phyloP scores from a whole-genome alignment of 495 filamentous ascomycete species.

The Darksidea phi region DNA sequence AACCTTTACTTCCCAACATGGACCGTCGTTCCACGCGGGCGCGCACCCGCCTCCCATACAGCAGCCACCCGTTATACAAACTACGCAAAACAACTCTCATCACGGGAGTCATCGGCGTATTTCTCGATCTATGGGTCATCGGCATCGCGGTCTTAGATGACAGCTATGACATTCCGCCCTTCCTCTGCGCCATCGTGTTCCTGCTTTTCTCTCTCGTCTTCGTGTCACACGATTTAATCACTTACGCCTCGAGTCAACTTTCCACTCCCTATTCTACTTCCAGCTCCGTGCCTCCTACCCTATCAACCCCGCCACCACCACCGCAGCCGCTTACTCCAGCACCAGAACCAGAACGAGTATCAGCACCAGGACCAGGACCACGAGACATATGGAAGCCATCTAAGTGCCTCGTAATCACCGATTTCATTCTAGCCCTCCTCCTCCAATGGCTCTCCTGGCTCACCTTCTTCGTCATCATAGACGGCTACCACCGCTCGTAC shows the following conservation, averaged over 20 bases:
- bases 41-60: slow-evolving; percentile 9
- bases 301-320: not conserved
- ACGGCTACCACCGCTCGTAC: not conserved
- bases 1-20: too few relatives aligned
- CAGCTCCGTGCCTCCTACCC: too few relatives aligned
- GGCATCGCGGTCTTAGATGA: not conserved
- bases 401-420: slow-evolving; percentile 8
- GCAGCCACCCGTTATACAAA: slow-evolving; percentile 21
- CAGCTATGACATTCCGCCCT: not conserved
- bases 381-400: slow-evolving; percentile 2
- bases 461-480: slow-evolving; percentile 7
- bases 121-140: slow-evolving; percentile 18
- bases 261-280: not conserved
- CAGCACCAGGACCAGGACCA: not conserved
- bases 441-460: slow-evolving; percentile 29
- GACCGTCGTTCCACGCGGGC: too few relatives aligned
- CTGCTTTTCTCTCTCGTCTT: slow-evolving; percentile 4
- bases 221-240: slow-evolving; percentile 8
- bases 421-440: slow-evolving; percentile 8
- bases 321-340: not conserved
- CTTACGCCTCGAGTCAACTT: slow-evolving; percentile 4
- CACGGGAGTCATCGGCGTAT: not conserved
- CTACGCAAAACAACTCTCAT: slow-evolving; percentile 1
- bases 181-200: slow-evolving; percentile 4
- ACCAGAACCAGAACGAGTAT: not conserved